Evolutionary conservation across 768 basidiomycete genomes (phyloP).

Genomic region (Suillus luteus): DNA sequence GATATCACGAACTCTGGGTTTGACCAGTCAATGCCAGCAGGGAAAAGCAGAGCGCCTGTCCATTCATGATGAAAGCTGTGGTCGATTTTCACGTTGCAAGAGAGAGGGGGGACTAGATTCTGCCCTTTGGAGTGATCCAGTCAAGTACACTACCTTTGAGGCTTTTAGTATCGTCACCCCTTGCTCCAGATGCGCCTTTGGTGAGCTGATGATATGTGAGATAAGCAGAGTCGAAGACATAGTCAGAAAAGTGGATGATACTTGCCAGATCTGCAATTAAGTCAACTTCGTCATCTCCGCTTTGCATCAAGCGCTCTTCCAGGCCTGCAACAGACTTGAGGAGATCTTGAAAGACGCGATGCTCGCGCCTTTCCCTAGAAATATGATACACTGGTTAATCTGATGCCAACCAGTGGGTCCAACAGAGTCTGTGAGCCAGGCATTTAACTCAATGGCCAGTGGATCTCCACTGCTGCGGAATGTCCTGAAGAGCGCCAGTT

Average conservation of each 20-base stretch:
- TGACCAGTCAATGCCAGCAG: slow-evolving; percentile 24
- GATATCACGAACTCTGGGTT: slow-evolving; percentile 17
- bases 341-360: no score
- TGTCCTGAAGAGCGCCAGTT: no score
- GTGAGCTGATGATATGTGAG: neutral
- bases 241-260: neutral
- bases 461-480: no score
- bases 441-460: no score
- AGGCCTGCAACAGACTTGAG: slow-evolving; percentile 1
- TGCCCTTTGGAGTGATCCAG: slow-evolving; percentile 28
- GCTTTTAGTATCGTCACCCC: slow-evolving; percentile 18
- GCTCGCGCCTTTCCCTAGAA: no score
- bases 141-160: slow-evolving; percentile 27
- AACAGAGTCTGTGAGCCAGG: no score
- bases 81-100: slow-evolving; percentile 18
- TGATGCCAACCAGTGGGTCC: no score
- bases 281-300: slow-evolving; percentile 18
- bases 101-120: slow-evolving; percentile 11
- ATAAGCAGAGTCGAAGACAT: neutral
- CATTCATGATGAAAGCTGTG: slow-evolving; percentile 20
- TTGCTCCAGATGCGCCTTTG: slow-evolving; percentile 23
- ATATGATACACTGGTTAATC: no score
- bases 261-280: slow-evolving; percentile 21
- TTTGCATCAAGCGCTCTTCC: slow-evolving; percentile 17
- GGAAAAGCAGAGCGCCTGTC: slow-evolving; percentile 26